These are phyloP conservation scores for Vicia sativa DNA, from an alignment of 306 rosid species.

Conservation along the genomic window DNA sequence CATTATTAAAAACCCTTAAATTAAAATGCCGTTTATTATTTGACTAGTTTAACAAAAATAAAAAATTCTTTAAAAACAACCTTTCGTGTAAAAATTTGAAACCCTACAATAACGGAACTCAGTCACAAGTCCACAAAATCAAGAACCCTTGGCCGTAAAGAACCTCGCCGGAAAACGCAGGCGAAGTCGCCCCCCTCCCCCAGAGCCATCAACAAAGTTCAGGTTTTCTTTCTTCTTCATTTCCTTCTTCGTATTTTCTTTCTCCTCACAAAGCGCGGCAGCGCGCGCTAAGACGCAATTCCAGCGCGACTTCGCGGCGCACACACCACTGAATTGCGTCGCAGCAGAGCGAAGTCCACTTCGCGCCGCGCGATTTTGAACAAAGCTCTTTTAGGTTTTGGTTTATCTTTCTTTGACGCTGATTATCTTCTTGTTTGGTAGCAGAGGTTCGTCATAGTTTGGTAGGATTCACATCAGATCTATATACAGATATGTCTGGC, in stretches of 20 bases:
- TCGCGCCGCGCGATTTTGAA: not conserved
- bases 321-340: not conserved
- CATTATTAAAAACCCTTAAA: too few species aligned
- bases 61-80: too few species aligned
- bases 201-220: not conserved
- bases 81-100: not conserved
- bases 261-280: not conserved
- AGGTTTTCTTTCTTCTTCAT: not conserved
- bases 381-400: conserved; percentile 10
- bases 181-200: not conserved
- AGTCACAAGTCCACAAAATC: not conserved
- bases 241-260: not conserved
- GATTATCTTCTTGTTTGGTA: conserved; percentile 8
- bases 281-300: not conserved
- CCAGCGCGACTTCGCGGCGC: not conserved
- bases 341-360: not conserved
- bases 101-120: not conserved
- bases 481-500: conserved; percentile 47
- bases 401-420: not conserved
- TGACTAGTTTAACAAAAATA: too few species aligned
- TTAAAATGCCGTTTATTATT: too few species aligned
- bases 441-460: not conserved
- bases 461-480: conserved; percentile 41
- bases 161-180: not conserved
- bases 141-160: not conserved